Percentiles rank a stretch among this genome's conserved stretches.
These are phyloP conservation scores for Kwoniella shivajii DNA, from an alignment of 1,284 basidiomycete genomes.

Conservation along the genomic window DNA sequence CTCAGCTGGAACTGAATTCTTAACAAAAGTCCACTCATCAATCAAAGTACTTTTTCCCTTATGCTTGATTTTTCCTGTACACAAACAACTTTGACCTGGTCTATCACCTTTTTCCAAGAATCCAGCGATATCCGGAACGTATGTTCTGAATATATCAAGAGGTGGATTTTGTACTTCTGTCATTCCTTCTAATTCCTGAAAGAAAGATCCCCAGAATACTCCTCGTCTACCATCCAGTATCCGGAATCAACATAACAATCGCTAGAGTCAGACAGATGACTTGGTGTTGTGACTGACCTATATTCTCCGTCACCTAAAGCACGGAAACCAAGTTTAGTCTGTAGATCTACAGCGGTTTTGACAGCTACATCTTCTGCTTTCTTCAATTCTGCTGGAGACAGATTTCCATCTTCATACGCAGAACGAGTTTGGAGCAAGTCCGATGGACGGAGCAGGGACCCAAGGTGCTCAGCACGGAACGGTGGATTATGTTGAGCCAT, in stretches of 20 bases:
- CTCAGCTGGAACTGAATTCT: constrained; percentile 31
- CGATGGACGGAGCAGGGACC: constrained; percentile 46
- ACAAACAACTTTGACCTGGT: constrained; percentile 31
- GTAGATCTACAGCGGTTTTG: constrained; percentile 47
- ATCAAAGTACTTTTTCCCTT: constrained; percentile 43
- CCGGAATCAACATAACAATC: background rate
- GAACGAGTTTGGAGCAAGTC: constrained; percentile 41
- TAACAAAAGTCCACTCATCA: constrained; percentile 48
- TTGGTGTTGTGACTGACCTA: constrained; percentile 22
- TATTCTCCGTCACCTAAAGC: constrained; percentile 55
- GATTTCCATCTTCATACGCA: constrained; percentile 37
- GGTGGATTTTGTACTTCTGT: constrained; percentile 61
- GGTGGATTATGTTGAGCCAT: constrained; percentile 27
- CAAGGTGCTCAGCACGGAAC: constrained; percentile 52
- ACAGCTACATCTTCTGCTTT: constrained; percentile 51
- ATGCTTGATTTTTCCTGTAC: constrained; percentile 42
- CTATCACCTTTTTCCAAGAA: constrained; percentile 32
- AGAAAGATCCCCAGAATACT: constrained; percentile 59
- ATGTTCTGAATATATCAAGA: constrained; percentile 36
- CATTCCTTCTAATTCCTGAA: constrained; percentile 67
- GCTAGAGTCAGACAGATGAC: no score
- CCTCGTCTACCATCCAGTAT: no score
- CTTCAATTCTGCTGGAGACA: constrained; percentile 38
- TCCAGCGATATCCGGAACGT: constrained; percentile 31
- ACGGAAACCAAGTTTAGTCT: constrained; percentile 42